Evolutionary conservation across 2,329 filamentous ascomycete genomes (phyloP), one percentile per base, ranked within the genome.

Genomic region (Aspergillus udagawae): DNA sequence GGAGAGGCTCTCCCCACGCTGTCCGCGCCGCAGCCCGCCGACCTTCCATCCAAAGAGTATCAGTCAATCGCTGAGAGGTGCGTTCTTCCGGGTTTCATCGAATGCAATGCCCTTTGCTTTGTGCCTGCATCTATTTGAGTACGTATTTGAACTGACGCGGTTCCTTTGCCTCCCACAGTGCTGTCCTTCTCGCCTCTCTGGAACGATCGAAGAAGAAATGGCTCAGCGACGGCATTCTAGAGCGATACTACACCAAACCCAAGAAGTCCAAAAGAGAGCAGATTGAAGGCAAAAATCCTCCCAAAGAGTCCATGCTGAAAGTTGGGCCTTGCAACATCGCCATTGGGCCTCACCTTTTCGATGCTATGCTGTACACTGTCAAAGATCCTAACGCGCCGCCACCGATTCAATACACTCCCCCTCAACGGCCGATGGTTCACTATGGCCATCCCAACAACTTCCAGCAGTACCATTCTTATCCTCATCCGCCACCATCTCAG

Each of bases 321-420:
- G 72, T 85, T 35, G 85, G 85, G 49, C 76, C 79, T 57, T 85
- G 83, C 63, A 80, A 82, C 55, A 77, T 88, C 52, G 80, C 82
- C 35, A 81, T 87, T 51, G 85, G 86, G 60, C 85, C 85, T 51
- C 84, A 87, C 70, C 81, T 83, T 7, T 85, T 87, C 61, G 82
- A 85, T 59, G 82, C 81, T 20, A 78, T 80, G 63, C 73, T 85
- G 25, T 85, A 82, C 65, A 78, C 79, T 14, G 81, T 84, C 50
- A 82, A 82, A 61, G 80, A 82, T 52, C 74, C 76, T 47, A 73
- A 73, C 55, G 67, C 71, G 29, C 73, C 72, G 48, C 71, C 71
- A 10, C 67, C 69, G 6, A 68, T 74, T 47, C 73, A 76, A 60
- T 74, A 75, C 61, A 67, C 73, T 14, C 68, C 70, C 10, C 65